Conservation (phyloP, 148 eudicot genomes). For the Cornus kousa region DNA sequence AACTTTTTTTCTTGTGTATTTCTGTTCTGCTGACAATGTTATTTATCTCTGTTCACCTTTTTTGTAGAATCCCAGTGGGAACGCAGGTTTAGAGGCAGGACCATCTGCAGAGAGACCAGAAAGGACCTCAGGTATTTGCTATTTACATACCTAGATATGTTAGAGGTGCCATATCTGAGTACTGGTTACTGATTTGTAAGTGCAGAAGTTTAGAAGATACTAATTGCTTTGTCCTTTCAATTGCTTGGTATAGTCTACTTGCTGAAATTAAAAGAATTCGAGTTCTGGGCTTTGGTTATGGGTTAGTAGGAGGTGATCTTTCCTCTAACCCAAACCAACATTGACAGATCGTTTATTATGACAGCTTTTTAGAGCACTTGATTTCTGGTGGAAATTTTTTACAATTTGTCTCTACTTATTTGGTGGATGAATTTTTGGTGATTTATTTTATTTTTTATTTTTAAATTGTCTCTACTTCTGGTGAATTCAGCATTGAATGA, state of each 20-base stretch:
- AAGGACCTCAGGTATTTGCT: slow-evolving; percentile 72
- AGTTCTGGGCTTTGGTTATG: not conserved
- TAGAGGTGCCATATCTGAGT: not conserved
- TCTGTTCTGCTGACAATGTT: not conserved
- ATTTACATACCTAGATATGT: slow-evolving; percentile 1
- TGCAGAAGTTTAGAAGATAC: not conserved
- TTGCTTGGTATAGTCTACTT: not conserved
- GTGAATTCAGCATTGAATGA: too few relatives aligned
- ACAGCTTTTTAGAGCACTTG: not conserved
- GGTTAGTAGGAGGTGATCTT: not conserved
- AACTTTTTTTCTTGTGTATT: not conserved
- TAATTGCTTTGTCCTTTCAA: not conserved
- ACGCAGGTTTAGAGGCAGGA: slow-evolving; percentile 60
- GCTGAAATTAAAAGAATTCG: not conserved
- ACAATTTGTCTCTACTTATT: not conserved
- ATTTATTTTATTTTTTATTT: not conserved
- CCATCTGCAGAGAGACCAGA: slow-evolving; percentile 80
- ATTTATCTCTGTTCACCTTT: slow-evolving; percentile 14
- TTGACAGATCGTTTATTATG: not conserved
- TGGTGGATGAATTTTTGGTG: not conserved
- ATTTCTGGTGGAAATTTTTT: not conserved
- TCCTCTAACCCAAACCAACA: slow-evolving; percentile 3
- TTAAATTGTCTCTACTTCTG: too few relatives aligned
- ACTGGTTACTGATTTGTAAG: not conserved
- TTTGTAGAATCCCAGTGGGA: slow-evolving; percentile 55